Percentiles rank a stretch among this genome's conserved stretches.
phyloP scores from a whole-genome alignment of 2,329 filamentous ascomycete species.

The Lasiodiplodia hormozganensis region DNA sequence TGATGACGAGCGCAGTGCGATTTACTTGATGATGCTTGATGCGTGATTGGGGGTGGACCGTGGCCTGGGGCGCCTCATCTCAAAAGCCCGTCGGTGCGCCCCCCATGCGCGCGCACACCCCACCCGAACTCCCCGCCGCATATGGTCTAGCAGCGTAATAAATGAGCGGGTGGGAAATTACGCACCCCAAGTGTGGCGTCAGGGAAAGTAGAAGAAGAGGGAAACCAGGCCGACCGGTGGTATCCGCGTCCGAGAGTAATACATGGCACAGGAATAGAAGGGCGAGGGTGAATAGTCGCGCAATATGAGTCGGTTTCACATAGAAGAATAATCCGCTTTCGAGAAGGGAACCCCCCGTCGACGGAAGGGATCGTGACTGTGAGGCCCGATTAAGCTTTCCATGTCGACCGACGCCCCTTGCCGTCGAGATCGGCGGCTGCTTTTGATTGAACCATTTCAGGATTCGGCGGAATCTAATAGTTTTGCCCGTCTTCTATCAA shows the following conservation, averaged over 20 bases:
- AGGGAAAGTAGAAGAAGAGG: neutral
- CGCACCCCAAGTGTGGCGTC: constrained; percentile 1
- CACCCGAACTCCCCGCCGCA: neutral
- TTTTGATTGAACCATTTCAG: constrained; percentile 7
- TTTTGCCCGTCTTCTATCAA: constrained; percentile 26
- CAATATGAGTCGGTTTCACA: constrained; percentile 21
- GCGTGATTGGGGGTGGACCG: neutral
- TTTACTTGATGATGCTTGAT: constrained; percentile 6
- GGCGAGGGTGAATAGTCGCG: neutral
- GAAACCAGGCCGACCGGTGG: neutral
- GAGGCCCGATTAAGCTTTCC: constrained; percentile 7
- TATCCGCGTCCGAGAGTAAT: neutral
- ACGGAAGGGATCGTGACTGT: too few species aligned
- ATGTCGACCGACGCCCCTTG: neutral
- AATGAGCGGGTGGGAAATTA: constrained; percentile 13
- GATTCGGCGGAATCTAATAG: constrained; percentile 12
- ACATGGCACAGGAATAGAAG: neutral
- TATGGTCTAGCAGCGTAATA: neutral
- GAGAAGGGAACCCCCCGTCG: neutral
- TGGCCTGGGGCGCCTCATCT: constrained; percentile 1
- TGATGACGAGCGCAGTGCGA: neutral
- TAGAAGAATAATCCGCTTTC: neutral
- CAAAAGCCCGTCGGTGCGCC: neutral
- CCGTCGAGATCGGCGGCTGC: constrained; percentile 8
- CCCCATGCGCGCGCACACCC: neutral